phyloP scores from a whole-genome alignment of 352 stramenopile genomes.

The Phytopythium sindhum region DNA sequence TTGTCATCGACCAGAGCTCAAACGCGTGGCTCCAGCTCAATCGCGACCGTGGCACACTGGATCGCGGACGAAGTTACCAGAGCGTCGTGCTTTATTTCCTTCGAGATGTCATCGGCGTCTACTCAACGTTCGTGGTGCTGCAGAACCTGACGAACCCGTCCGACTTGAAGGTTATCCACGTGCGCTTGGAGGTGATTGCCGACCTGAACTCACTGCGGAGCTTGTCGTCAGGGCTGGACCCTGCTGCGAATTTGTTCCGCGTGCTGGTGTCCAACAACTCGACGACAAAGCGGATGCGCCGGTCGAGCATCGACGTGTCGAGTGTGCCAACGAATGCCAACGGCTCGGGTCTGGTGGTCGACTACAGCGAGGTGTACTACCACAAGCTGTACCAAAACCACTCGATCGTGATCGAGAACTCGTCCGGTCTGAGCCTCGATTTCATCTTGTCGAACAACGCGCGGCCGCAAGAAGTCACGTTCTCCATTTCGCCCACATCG shows the following conservation, averaged over 20 bases:
- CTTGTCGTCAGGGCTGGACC: slow-evolving; percentile 71
- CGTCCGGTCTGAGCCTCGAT: slow-evolving; percentile 76
- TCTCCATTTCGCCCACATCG: slow-evolving; percentile 79
- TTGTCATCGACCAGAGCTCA: slow-evolving; percentile 68
- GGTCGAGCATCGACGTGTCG: slow-evolving; percentile 53
- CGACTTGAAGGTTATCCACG: slow-evolving; percentile 86
- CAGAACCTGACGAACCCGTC: slow-evolving; percentile 80
- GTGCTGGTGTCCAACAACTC: slow-evolving; percentile 81
- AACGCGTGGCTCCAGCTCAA: slow-evolving; percentile 81
- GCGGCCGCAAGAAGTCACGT: slow-evolving; percentile 73
- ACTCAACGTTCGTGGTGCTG: slow-evolving; percentile 83
- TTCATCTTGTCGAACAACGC: slow-evolving; percentile 87
- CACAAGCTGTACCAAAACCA: slow-evolving; percentile 89
- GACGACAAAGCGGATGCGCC: slow-evolving; percentile 47
- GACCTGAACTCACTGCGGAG: slow-evolving; percentile 81
- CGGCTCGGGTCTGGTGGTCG: slow-evolving; percentile 52
- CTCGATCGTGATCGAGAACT: slow-evolving; percentile 88
- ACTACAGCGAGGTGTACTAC: slow-evolving; percentile 87
- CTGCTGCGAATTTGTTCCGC: slow-evolving; percentile 76
- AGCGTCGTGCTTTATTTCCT: slow-evolving; percentile 84
- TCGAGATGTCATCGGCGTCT: slow-evolving; percentile 75
- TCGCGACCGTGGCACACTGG: slow-evolving; percentile 71
- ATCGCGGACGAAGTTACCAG: slow-evolving; percentile 71
- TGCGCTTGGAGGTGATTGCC: slow-evolving; percentile 82
- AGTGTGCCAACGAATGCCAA: neutral